phyloP scores from a whole-genome alignment of 768 basidiomycete genomes.

The Mrakia gelida region DNA sequence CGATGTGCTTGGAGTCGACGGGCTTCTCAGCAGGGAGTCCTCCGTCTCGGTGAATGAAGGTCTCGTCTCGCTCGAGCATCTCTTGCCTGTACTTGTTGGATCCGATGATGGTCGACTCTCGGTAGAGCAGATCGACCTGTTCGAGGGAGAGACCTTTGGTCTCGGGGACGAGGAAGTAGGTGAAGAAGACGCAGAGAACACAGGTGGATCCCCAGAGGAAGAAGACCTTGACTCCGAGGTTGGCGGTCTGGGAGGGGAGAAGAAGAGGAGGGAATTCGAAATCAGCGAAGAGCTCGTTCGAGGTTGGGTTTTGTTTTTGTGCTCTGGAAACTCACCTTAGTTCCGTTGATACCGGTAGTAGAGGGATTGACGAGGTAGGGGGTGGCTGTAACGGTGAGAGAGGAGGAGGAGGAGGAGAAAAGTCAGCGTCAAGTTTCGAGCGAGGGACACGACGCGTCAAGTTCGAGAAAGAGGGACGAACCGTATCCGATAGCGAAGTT shows the following conservation, averaged over 20 bases:
- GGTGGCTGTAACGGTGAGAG: too few species aligned
- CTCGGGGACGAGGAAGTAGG: slow-evolving; percentile 68
- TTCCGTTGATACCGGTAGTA: slow-evolving; percentile 22
- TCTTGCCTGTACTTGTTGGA: slow-evolving; percentile 13
- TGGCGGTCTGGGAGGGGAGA: slow-evolving; percentile 17
- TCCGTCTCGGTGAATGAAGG: not conserved
- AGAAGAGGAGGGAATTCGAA: too few species aligned
- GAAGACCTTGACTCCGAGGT: slow-evolving; percentile 69
- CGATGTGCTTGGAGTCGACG: not conserved
- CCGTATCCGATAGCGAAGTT: slow-evolving; percentile 47
- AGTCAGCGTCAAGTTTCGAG: too few species aligned
- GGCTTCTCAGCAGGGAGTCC: not conserved
- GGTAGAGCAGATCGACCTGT: slow-evolving; percentile 5
- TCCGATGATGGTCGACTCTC: slow-evolving; percentile 1
- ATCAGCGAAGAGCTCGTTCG: too few species aligned
- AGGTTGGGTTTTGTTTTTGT: too few species aligned
- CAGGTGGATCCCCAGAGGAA: slow-evolving; percentile 77
- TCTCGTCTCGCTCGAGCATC: slow-evolving; percentile 24
- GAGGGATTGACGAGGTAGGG: slow-evolving; percentile 34
- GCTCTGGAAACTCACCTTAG: not conserved
- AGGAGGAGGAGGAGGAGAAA: too few species aligned
- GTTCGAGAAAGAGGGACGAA: too few species aligned
- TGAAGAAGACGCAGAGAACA: slow-evolving; percentile 64
- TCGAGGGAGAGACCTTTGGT: slow-evolving; percentile 35
- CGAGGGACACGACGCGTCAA: too few species aligned